These are phyloP conservation scores for Geotrichum citri-aurantii DNA, from an alignment of 1,139 yeast genomes.

Conservation along the genomic window DNA sequence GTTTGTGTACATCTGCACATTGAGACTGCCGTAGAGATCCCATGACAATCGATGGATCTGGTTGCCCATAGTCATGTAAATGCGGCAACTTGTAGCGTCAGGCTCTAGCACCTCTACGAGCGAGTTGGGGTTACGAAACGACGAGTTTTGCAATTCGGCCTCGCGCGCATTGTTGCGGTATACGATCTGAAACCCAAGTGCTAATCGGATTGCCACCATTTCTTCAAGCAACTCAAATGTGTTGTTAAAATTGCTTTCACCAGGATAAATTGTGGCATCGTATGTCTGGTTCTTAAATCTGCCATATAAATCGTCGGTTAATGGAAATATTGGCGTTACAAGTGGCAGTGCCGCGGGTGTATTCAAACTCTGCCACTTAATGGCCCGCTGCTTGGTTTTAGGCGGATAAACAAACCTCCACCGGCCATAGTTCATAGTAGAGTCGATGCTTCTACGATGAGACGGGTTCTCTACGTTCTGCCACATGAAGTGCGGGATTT, in stretches of 20 bases:
- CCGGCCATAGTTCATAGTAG: slow-evolving; percentile 45
- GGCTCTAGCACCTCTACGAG: slow-evolving; percentile 38
- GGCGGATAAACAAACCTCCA: slow-evolving; percentile 89
- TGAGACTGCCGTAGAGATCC: slow-evolving; percentile 55
- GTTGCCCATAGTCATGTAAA: slow-evolving; percentile 70
- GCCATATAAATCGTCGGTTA: slow-evolving; percentile 48
- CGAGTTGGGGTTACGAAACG: slow-evolving; percentile 42
- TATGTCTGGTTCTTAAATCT: slow-evolving; percentile 50
- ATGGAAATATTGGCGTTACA: slow-evolving; percentile 70
- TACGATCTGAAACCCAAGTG: slow-evolving; percentile 86
- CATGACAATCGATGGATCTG: slow-evolving; percentile 78
- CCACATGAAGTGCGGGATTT: slow-evolving; percentile 22
- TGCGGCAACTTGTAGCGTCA: slow-evolving; percentile 49
- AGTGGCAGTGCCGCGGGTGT: slow-evolving; percentile 90
- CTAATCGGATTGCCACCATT: slow-evolving; percentile 75
- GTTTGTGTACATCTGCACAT: slow-evolving; percentile 63
- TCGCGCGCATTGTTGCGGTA: slow-evolving; percentile 68
- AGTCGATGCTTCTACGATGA: slow-evolving; percentile 23
- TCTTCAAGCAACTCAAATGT: slow-evolving; percentile 67
- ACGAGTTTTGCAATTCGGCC: slow-evolving; percentile 43
- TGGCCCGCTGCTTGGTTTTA: slow-evolving; percentile 54
- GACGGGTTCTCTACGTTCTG: slow-evolving; percentile 29
- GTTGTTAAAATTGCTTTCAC: slow-evolving; percentile 47
- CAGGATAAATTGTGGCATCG: slow-evolving; percentile 54
- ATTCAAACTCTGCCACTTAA: slow-evolving; percentile 88